A percentile compares a stretch with the other conserved stretches of the same genome.
Conservation (phyloP, 148 eudicot genomes). For the Chenopodium album region DNA sequence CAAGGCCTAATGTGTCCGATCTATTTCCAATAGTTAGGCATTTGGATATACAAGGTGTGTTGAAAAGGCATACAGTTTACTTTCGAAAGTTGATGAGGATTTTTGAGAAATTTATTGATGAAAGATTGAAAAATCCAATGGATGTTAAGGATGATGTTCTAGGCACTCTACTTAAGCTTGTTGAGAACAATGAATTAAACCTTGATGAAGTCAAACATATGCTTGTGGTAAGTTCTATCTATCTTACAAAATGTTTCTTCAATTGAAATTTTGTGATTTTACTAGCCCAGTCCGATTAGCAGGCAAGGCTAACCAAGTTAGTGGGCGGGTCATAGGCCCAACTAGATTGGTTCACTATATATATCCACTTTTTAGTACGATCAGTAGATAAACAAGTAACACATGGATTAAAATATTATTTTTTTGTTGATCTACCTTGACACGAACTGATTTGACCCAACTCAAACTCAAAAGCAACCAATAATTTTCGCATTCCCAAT, state of each 20-base stretch:
- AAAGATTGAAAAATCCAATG: constrained; percentile 12
- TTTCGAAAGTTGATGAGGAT: constrained; percentile 1
- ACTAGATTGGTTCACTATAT: no score
- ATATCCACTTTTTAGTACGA: no score
- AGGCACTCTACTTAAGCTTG: constrained; percentile 16
- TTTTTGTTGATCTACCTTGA: no score
- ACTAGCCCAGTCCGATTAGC: no score
- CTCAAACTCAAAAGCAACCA: no score
- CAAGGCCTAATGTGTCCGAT: constrained; percentile 33
- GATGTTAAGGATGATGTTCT: constrained; percentile 21
- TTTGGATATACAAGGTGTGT: constrained; percentile 27
- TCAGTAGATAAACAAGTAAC: no score
- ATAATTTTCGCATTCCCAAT: no score
- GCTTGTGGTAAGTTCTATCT: constrained; percentile 12
- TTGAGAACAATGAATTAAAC: constrained; percentile 10
- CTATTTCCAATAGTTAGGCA: constrained; percentile 13
- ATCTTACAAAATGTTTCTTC: background rate
- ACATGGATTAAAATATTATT: no score
- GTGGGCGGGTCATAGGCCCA: no score
- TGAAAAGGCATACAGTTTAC: background rate
- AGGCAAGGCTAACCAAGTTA: no score
- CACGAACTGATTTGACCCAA: no score
- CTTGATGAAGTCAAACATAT: constrained; percentile 25
- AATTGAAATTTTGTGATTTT: background rate
- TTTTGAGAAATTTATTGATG: constrained; percentile 20